Conservation (phyloP, 2,329 filamentous ascomycete species). For the Bipolaris sorokiniana region DNA sequence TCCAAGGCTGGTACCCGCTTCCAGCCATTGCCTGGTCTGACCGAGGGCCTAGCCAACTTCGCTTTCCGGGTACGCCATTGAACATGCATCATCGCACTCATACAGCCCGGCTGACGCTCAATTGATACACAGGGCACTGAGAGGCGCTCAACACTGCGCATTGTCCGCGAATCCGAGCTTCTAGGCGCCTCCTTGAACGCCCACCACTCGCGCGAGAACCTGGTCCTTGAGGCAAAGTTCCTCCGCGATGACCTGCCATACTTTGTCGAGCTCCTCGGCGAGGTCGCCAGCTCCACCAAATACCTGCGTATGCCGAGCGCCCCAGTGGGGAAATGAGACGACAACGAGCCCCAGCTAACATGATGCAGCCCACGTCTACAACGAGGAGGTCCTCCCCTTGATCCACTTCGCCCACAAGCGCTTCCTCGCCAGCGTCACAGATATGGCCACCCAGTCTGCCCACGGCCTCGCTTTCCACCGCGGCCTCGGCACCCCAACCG, state of each 20-base stretch:
- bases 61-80: slow-evolving; percentile 82
- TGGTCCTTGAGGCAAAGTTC: slow-evolving; percentile 93
- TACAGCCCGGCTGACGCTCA: slow-evolving; percentile 33
- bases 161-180: slow-evolving; percentile 93
- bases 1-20: slow-evolving; percentile 94
- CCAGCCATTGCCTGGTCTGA: slow-evolving; percentile 85
- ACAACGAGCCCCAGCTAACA: slow-evolving; percentile 13
- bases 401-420: slow-evolving; percentile 79
- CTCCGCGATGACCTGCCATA: slow-evolving; percentile 94
- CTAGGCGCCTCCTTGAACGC: slow-evolving; percentile 87
- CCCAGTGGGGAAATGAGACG: slow-evolving; percentile 31
- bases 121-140: slow-evolving; percentile 72
- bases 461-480: slow-evolving; percentile 90
- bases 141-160: slow-evolving; percentile 87
- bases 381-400: slow-evolving; percentile 81
- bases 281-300: slow-evolving; percentile 87
- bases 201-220: slow-evolving; percentile 90
- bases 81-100: background rate
- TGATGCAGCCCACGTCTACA: slow-evolving; percentile 78
- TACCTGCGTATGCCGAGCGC: slow-evolving; percentile 64
- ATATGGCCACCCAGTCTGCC: slow-evolving; percentile 82
- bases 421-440: slow-evolving; percentile 65
- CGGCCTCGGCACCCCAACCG: slow-evolving; percentile 81
- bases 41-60: slow-evolving; percentile 90
- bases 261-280: slow-evolving; percentile 93